Evolutionary conservation across 148 eudicot genomes (phyloP), one percentile per base, ranked within the genome.

Genomic region (Silene latifolia): DNA sequence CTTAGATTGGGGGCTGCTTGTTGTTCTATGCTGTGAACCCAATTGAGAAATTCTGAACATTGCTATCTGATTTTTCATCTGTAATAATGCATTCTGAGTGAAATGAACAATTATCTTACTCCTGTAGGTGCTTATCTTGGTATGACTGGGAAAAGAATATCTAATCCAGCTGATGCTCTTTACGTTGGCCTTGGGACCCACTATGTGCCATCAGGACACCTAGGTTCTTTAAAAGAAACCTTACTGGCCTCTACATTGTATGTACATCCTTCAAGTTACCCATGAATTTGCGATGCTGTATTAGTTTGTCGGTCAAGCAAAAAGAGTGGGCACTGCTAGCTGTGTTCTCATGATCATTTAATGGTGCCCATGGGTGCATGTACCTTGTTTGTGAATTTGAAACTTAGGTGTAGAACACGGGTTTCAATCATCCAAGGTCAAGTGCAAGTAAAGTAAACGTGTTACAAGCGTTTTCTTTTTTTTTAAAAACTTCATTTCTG

Each of bases 61-160:
- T 18, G 21, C 14, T 51, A 47, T 56, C 20, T 21, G 35, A 73
- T 20, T 24, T 60, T 73, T 59, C 7, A 21, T 53, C 69, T 44
- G 24, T 58, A 51, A 53, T 61, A 63, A n/a, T 75, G 14, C 8
- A 63, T 65, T 62, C 35, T 58, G 17, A n/a, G 19, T 74, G 66
- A 46, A 18, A 29, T 74, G 14, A 47, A 72, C 35, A 60, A 32
- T 51, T 62, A 5, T n/a, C 58, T 64, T 51, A 14, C 23, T 69
- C 74, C 71, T 82, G 75, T 90, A 94, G 98, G 97, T 82, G 91
- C 93, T 71, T 94, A 94, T 81, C 97, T 94, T 85, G 98, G 97
- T 71, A 69, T 94, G 88, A 94, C 97, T 68, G 98, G 98, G 59
- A 91, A 83, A 82, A 87, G 96, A 83, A 80, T 94, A 62, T 88